phyloP scores from a whole-genome alignment of 2,329 filamentous ascomycete species.

The Eutypa lata region DNA sequence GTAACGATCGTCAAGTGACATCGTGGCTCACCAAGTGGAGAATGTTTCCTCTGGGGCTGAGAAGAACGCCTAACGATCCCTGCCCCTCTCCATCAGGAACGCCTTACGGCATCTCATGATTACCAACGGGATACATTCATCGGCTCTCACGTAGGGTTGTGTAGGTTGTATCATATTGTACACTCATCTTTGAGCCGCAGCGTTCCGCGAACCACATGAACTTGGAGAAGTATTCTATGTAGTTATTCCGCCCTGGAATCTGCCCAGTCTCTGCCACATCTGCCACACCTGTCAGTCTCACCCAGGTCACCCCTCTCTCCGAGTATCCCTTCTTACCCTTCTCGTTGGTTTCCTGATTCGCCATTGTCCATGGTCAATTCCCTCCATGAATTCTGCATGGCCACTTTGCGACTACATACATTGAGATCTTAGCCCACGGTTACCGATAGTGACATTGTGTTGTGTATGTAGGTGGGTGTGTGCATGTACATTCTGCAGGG shows the following conservation, averaged over 20 bases:
- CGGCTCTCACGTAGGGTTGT: too few species aligned
- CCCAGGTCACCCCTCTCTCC: background rate
- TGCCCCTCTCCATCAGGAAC: slow-evolving; percentile 1
- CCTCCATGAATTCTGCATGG: background rate
- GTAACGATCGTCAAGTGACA: background rate
- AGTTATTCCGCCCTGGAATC: background rate
- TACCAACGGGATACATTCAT: background rate
- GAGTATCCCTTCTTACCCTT: too few species aligned
- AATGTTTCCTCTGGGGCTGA: slow-evolving; percentile 15
- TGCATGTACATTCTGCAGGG: background rate
- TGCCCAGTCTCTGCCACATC: background rate
- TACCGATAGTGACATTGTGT: background rate
- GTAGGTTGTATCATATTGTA: too few species aligned
- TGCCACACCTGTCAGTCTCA: background rate
- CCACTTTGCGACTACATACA: background rate
- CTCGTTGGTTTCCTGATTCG: background rate
- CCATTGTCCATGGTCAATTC: background rate
- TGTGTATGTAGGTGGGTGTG: background rate
- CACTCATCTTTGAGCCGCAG: background rate
- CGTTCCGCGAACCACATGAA: background rate
- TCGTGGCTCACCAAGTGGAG: slow-evolving; percentile 1
- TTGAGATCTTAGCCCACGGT: background rate
- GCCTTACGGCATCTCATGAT: slow-evolving; percentile 10
- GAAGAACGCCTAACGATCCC: slow-evolving; percentile 13
- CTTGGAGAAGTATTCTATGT: background rate